A percentile compares a stretch with the other conserved stretches of the same genome.
Evolutionary conservation across 2,329 filamentous ascomycete species (phyloP).

Genomic region (Penicillium psychrosexuale): DNA sequence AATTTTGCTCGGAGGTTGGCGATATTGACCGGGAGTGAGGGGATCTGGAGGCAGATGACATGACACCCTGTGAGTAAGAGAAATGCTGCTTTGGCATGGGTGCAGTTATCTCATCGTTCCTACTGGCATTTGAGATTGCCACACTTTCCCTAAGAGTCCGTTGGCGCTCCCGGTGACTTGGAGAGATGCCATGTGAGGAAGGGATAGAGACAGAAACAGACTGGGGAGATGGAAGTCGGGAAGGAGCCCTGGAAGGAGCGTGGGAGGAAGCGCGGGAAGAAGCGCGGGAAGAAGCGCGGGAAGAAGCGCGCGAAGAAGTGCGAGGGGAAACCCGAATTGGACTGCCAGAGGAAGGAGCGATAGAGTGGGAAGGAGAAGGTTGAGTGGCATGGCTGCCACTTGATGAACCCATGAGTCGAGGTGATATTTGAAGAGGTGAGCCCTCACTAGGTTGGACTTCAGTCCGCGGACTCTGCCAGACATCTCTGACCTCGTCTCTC

Average conservation of each 20-base stretch:
- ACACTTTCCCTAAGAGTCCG: slow-evolving; percentile 5
- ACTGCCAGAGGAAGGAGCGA: not conserved
- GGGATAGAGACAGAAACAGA: not conserved
- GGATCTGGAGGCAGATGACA: not conserved
- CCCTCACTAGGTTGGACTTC: not conserved
- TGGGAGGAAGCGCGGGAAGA: not conserved
- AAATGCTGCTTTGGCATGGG: not conserved
- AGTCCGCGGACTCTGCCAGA: not conserved
- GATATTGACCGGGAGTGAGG: not conserved
- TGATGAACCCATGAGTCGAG: not conserved
- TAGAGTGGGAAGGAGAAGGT: not conserved
- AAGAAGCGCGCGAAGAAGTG: not conserved
- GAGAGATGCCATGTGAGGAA: not conserved
- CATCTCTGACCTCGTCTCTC: not conserved
- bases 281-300: not conserved
- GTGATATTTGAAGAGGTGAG: not conserved
- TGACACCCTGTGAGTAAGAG: too few species aligned
- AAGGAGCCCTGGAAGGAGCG: not conserved
- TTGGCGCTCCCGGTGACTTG: not conserved
- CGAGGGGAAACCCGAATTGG: not conserved
- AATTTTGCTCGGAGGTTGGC: not conserved
- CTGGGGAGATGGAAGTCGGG: not conserved
- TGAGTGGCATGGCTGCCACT: not conserved
- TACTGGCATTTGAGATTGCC: slow-evolving; percentile 6
- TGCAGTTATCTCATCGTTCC: not conserved